These are phyloP conservation scores for Scutellaria barbata DNA, from an alignment of 257 asterid genomes.

Conservation along the genomic window DNA sequence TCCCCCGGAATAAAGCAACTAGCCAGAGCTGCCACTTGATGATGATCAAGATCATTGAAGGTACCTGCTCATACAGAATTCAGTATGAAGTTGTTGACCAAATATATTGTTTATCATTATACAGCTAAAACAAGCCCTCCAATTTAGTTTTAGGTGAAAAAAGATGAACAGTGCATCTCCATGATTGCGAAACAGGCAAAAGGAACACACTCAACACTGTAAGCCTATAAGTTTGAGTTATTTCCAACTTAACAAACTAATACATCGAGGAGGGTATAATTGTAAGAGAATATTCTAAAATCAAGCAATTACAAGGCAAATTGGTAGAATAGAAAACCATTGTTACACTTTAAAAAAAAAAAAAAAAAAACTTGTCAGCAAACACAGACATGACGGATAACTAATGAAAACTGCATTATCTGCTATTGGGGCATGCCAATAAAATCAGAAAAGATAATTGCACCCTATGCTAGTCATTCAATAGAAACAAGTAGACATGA, in stretches of 20 bases:
- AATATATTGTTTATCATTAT: conserved; percentile 21
- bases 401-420: background rate
- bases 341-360: no score
- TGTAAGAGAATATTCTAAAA: no score
- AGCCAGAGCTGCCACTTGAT: conserved; percentile 90
- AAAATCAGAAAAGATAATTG: conserved; percentile 13
- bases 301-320: no score
- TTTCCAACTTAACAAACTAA: no score
- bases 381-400: background rate
- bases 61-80: conserved; percentile 59
- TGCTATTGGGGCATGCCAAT: conserved; percentile 8
- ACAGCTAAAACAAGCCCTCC: background rate
- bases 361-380: background rate
- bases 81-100: conserved; percentile 22
- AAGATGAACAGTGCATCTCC: conserved; percentile 1
- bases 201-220: no score
- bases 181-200: background rate
- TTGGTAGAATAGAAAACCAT: background rate
- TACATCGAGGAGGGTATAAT: no score
- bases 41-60: conserved; percentile 93
- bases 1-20: conserved; percentile 98
- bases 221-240: no score
- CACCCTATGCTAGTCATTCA: conserved; percentile 5
- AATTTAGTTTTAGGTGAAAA: conserved; percentile 14
- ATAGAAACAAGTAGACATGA: background rate